Percentiles rank a stretch among this genome's conserved stretches.
phyloP scores from a whole-genome alignment of 2,329 filamentous ascomycete species.

The Thielaviopsis euricoi region DNA sequence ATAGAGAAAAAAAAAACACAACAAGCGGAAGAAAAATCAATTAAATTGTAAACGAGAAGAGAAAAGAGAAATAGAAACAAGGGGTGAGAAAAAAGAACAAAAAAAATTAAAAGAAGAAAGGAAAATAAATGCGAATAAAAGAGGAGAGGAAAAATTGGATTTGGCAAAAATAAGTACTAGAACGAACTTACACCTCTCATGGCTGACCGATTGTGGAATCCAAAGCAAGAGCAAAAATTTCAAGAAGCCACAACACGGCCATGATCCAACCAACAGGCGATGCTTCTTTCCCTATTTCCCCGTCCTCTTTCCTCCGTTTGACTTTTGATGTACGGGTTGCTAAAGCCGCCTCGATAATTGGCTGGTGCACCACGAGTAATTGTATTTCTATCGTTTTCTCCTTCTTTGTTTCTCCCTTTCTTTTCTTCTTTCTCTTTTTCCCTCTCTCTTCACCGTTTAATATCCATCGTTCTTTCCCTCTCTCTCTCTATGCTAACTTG shows the following conservation, averaged over 20 bases:
- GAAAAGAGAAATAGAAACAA: slow-evolving; percentile 1
- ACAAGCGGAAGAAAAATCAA: neutral
- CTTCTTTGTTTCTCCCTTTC: neutral
- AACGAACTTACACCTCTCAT: neutral
- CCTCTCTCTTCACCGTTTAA: too few relatives aligned
- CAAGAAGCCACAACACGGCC: neutral
- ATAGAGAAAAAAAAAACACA: neutral
- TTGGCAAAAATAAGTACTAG: neutral
- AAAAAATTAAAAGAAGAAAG: neutral
- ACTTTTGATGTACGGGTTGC: neutral
- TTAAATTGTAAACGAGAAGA: neutral
- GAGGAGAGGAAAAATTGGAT: neutral
- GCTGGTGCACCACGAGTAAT: neutral
- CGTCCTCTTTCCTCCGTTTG: neutral
- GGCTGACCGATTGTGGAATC: neutral
- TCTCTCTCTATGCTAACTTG: too few relatives aligned
- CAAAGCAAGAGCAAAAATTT: neutral
- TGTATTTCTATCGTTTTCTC: neutral
- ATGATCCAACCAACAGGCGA: neutral
- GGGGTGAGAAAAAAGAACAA: neutral
- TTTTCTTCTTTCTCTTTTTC: neutral
- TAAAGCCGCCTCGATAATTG: neutral
- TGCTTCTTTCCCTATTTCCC: neutral
- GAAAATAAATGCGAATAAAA: neutral
- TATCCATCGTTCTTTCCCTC: too few relatives aligned